Conservation (phyloP, 2,329 filamentous ascomycete species). For the Colletotrichum navitas region DNA sequence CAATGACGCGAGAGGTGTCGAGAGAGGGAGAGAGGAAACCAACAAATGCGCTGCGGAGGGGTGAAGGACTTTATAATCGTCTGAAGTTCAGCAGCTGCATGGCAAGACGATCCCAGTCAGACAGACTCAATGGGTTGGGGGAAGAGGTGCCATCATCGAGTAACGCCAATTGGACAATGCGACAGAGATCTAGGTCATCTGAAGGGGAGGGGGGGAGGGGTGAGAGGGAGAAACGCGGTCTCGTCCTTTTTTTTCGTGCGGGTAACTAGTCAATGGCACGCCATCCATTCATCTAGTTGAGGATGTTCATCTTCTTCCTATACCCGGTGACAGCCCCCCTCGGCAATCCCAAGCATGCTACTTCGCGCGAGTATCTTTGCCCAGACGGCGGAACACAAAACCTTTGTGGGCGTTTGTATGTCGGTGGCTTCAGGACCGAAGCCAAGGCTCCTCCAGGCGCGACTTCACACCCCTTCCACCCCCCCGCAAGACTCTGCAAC, state of each 20-base stretch:
- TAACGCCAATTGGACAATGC: constrained; percentile 6
- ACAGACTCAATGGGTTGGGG: not conserved
- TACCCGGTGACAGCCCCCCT: constrained; percentile 6
- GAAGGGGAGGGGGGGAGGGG: not conserved
- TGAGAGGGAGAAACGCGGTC: not conserved
- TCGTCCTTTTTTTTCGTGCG: constrained; percentile 1
- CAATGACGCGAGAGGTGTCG: constrained; percentile 31
- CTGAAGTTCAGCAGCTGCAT: not conserved
- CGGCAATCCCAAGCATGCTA: not conserved
- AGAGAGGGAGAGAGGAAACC: no score
- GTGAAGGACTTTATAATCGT: constrained; percentile 12
- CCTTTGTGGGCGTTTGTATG: constrained; percentile 29
- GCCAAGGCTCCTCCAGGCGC: not conserved
- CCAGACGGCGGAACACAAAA: constrained; percentile 17
- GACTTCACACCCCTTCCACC: not conserved
- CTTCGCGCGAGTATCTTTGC: not conserved
- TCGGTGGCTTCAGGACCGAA: constrained; percentile 40
- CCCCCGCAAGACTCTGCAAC: not conserved
- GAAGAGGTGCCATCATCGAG: not conserved
- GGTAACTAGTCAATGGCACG: not conserved
- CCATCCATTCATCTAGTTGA: not conserved
- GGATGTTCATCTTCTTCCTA: not conserved
- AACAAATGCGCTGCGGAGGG: not conserved
- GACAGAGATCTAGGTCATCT: not conserved
- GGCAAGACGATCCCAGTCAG: not conserved